phyloP scores from a whole-genome alignment of 805 yeast species.

The Dipodascopsis uninucleata region DNA sequence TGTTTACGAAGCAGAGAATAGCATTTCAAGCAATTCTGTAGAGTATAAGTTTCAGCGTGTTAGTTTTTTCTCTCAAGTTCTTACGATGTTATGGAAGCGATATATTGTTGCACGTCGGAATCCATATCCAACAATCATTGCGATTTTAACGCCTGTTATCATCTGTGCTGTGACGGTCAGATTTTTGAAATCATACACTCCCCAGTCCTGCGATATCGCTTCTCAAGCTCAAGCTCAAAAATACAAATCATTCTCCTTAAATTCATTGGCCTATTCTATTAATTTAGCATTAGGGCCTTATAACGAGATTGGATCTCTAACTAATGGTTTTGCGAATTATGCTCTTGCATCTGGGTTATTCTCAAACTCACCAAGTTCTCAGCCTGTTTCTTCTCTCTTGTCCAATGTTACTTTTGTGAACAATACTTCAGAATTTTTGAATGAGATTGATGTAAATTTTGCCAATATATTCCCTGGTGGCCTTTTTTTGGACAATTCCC shows the following conservation, averaged over 20 bases:
- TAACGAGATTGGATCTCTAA: conserved; percentile 4
- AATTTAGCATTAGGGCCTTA: conserved; percentile 12
- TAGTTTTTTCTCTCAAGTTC: too few relatives aligned
- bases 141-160: conserved; percentile 15
- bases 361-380: not conserved
- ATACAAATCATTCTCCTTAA: conserved; percentile 1
- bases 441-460: conserved; percentile 26
- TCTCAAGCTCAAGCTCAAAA: conserved; percentile 7
- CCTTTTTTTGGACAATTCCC: conserved; percentile 26
- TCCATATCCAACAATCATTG: conserved; percentile 13
- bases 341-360: too few relatives aligned
- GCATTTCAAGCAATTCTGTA: too few relatives aligned
- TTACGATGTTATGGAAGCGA: conserved; percentile 22
- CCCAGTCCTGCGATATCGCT: conserved; percentile 9
- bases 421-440: conserved; percentile 23
- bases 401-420: conserved; percentile 14
- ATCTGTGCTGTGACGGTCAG: conserved; percentile 20
- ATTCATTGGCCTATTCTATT: not conserved
- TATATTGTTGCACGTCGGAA: conserved; percentile 14
- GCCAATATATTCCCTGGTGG: conserved; percentile 35
- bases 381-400: not conserved
- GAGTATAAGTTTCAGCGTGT: too few relatives aligned
- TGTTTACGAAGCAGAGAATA: too few relatives aligned
- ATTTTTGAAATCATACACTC: conserved; percentile 9
- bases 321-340: not conserved